Evolutionary conservation across 805 yeast genomes (phyloP).

Genomic region (Barnettozyma vustinii): DNA sequence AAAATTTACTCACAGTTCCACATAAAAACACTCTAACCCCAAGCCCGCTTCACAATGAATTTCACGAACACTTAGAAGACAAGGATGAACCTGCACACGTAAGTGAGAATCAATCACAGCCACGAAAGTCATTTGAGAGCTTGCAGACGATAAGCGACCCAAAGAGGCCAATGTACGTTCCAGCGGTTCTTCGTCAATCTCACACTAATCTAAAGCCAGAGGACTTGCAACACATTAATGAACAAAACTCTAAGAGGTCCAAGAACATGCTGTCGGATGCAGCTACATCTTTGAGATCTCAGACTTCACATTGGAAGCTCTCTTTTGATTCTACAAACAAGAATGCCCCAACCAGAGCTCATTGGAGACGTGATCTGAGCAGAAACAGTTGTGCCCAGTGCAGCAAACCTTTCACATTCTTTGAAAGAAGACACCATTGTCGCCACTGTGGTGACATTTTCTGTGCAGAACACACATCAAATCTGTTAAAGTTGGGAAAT

Average conservation of each 20-base stretch:
- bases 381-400: constrained; percentile 66
- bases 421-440: constrained; percentile 80
- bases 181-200: constrained; percentile 73
- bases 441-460: constrained; percentile 80
- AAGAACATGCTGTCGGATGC: constrained; percentile 20
- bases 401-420: constrained; percentile 61
- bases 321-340: constrained; percentile 24
- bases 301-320: constrained; percentile 24
- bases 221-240: constrained; percentile 28
- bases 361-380: constrained; percentile 71
- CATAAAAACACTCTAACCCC: not conserved
- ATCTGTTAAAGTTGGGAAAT: constrained; percentile 48
- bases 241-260: constrained; percentile 23
- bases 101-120: constrained; percentile 13
- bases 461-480: constrained; percentile 63
- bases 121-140: constrained; percentile 8
- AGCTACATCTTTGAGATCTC: constrained; percentile 24
- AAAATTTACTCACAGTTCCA: constrained; percentile 6
- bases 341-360: constrained; percentile 39
- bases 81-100: not conserved
- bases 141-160: constrained; percentile 74
- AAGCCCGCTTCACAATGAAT: constrained; percentile 6
- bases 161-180: constrained; percentile 81
- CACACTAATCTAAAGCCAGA: constrained; percentile 39
- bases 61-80: not conserved